Evolutionary conservation across 2,329 filamentous ascomycete species (phyloP).

Genomic region (Nothophoma quercina): DNA sequence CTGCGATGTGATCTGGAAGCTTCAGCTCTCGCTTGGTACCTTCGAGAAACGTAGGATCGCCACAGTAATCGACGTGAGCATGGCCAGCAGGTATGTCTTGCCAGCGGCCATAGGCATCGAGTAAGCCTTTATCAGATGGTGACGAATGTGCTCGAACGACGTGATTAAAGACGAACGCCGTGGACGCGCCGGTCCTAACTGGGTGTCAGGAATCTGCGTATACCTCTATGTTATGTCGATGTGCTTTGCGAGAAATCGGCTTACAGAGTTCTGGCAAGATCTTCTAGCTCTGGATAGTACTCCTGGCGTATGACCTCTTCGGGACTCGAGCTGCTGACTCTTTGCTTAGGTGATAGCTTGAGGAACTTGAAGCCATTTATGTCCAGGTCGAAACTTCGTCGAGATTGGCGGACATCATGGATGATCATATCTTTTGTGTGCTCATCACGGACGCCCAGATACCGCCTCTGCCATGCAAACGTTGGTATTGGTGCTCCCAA

Average conservation of each 20-base stretch:
- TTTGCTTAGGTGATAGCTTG: constrained; percentile 9
- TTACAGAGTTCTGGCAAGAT: constrained; percentile 23
- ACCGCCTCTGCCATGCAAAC: constrained; percentile 23
- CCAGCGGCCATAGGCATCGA: constrained; percentile 56
- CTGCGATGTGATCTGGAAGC: constrained; percentile 17
- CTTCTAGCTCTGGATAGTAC: constrained; percentile 29
- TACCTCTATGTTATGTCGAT: neutral
- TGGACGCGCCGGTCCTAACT: constrained; percentile 28
- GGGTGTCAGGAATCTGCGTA: too few species aligned
- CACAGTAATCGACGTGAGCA: constrained; percentile 32
- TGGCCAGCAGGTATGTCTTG: constrained; percentile 32
- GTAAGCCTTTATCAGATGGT: constrained; percentile 51
- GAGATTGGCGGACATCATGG: constrained; percentile 54
- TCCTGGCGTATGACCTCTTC: constrained; percentile 23
- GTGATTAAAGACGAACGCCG: constrained; percentile 44
- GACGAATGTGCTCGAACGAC: constrained; percentile 56
- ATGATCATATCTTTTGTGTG: constrained; percentile 39
- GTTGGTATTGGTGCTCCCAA: constrained; percentile 20
- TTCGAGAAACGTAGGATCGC: constrained; percentile 11
- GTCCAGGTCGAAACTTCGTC: constrained; percentile 8
- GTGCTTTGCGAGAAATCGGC: neutral
- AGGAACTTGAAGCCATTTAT: constrained; percentile 21
- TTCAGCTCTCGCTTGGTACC: constrained; percentile 28
- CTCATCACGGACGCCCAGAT: constrained; percentile 19
- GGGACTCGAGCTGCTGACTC: constrained; percentile 14